phyloP scores from a whole-genome alignment of 2,329 filamentous ascomycete genomes.

The Proliferodiscus dingleyae region DNA sequence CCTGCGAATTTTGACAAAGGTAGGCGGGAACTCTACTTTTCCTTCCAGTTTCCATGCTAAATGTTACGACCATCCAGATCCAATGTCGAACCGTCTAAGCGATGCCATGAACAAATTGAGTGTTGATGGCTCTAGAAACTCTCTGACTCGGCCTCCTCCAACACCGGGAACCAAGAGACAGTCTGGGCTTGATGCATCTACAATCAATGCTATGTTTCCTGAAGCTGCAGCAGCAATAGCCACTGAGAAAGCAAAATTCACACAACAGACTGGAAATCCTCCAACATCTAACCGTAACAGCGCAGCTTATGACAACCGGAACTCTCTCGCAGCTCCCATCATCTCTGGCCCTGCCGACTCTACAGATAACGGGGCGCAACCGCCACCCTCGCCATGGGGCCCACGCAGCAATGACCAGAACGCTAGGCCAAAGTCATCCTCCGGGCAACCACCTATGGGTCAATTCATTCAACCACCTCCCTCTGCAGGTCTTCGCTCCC shows the following conservation, averaged over 20 bases:
- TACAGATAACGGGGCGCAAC: conserved; percentile 55
- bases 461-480: conserved; percentile 85
- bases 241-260: conserved; percentile 96
- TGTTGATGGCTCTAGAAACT: conserved; percentile 82
- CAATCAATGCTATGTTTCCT: conserved; percentile 98
- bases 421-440: conserved; percentile 70
- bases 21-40: conserved; percentile 36
- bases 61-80: conserved; percentile 53
- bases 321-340: conserved; percentile 66
- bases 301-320: conserved; percentile 67
- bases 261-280: conserved; percentile 85
- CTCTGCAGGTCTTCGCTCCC: conserved; percentile 72
- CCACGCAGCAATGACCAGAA: conserved; percentile 44
- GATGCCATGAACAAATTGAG: conserved; percentile 96
- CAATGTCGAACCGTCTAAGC: conserved; percentile 92
- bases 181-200: conserved; percentile 86
- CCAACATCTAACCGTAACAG: conserved; percentile 93
- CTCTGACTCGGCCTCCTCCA: conserved; percentile 73
- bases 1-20: conserved; percentile 97
- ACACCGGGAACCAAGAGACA: conserved; percentile 81
- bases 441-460: conserved; percentile 80
- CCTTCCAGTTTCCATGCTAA: conserved; percentile 8
- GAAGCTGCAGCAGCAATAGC: conserved; percentile 98
- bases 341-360: conserved; percentile 66
- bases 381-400: conserved; percentile 78